A percentile compares a stretch with the other conserved stretches of the same genome.
Conservation (phyloP, 2,329 filamentous ascomycete species). For the Monilinia fructicola region DNA sequence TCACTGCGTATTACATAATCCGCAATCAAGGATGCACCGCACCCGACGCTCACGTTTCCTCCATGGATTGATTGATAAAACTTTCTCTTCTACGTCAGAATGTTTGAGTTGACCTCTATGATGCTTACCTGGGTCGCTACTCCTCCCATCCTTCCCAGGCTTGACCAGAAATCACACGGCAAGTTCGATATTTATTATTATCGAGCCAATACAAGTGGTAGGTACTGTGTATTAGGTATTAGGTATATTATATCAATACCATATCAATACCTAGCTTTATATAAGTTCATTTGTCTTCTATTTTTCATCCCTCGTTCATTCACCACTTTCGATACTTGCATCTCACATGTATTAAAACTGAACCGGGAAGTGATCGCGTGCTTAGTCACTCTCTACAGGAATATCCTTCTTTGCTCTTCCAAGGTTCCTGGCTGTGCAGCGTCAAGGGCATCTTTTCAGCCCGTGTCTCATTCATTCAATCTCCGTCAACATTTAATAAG, state of each 20-base stretch:
- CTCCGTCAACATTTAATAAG: conserved; percentile 24
- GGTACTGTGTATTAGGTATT: no score
- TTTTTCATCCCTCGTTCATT: neutral
- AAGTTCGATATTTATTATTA: no score
- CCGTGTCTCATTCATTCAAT: conserved; percentile 20
- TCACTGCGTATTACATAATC: no score
- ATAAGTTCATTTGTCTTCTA: neutral
- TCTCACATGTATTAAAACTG: neutral
- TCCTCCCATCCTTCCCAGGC: no score
- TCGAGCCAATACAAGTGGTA: no score
- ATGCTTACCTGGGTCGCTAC: neutral
- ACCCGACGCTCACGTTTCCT: neutral
- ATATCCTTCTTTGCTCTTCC: conserved; percentile 5
- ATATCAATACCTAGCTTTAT: no score
- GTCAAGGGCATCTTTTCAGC: conserved; percentile 5
- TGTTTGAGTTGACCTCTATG: neutral
- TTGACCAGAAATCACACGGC: no score
- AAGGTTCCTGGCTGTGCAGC: conserved; percentile 4
- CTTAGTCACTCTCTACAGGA: conserved; percentile 20
- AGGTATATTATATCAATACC: no score
- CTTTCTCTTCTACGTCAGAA: conserved; percentile 19
- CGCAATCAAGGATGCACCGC: no score
- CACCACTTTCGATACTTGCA: neutral
- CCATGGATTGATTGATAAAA: neutral
- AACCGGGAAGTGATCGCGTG: conserved; percentile 7